Conservation (phyloP, 305 asterid species). For the Euphrasia arctica region DNA sequence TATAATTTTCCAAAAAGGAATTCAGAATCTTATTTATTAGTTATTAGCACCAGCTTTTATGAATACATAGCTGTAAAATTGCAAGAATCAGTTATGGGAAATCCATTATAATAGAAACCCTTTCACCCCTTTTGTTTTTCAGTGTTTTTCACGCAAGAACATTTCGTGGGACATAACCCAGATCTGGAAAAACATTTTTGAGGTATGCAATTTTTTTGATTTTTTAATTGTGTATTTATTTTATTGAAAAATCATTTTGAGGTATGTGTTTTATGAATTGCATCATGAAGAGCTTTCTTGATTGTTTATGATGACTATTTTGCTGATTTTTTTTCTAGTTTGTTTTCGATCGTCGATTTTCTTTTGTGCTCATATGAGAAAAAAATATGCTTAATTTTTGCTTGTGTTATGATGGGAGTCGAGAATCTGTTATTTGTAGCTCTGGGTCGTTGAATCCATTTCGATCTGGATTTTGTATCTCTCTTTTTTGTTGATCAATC, state of each 20-base stretch:
- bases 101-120: constrained; percentile 22
- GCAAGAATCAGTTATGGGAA: background rate
- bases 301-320: constrained; percentile 1
- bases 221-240: background rate
- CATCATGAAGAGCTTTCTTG: constrained; percentile 9
- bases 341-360: no score
- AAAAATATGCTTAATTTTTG: constrained; percentile 13
- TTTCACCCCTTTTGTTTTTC: constrained; percentile 27
- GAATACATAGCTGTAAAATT: background rate
- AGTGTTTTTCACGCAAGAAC: constrained; percentile 30
- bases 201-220: no score
- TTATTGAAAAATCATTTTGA: background rate
- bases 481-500: background rate
- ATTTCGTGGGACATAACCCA: constrained; percentile 6
- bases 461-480: background rate
- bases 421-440: constrained; percentile 5
- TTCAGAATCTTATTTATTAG: no score
- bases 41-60: no score
- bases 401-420: background rate
- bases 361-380: no score
- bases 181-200: constrained; percentile 16
- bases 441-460: constrained; percentile 2
- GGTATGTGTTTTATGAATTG: constrained; percentile 12
- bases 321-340: no score
- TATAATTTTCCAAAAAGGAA: no score